Evolutionary conservation across 176 grass and related monocot genomes (phyloP).

Genomic region (Lolium rigidum): DNA sequence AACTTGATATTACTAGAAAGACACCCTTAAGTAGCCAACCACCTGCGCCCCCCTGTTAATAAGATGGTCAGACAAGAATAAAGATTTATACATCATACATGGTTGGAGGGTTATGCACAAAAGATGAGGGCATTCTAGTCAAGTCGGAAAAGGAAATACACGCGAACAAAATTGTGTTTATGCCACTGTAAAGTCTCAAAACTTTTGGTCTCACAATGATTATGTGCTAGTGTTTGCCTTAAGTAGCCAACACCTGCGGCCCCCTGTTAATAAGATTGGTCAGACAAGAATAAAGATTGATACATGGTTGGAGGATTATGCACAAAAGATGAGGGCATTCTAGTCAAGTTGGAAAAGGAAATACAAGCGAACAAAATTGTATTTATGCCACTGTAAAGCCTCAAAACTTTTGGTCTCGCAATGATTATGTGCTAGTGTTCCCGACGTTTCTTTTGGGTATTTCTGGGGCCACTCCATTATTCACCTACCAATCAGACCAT

Average conservation of each 20-base stretch:
- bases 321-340: neutral
- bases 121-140: constrained; percentile 14
- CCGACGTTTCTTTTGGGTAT: constrained; percentile 1
- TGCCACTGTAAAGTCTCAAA: constrained; percentile 6
- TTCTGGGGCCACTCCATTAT: constrained; percentile 23
- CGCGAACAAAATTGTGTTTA: constrained; percentile 6
- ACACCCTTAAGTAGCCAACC: neutral
- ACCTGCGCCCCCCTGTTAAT: constrained; percentile 26
- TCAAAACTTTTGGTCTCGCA: constrained; percentile 9
- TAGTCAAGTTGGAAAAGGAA: constrained; percentile 27
- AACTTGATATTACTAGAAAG: neutral
- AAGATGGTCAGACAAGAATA: constrained; percentile 13
- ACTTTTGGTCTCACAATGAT: constrained; percentile 15
- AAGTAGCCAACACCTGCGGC: neutral
- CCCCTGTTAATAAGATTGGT: constrained; percentile 23
- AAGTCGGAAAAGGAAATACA: constrained; percentile 8
- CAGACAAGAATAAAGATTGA: constrained; percentile 16
- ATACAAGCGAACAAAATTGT: neutral
- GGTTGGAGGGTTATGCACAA: constrained; percentile 13
- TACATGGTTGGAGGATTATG: constrained; percentile 17
- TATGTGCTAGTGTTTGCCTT: constrained; percentile 2
- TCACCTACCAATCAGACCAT: constrained; percentile 19
- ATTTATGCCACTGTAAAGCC: constrained; percentile 9
- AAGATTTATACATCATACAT: neutral
- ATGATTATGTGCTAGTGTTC: constrained; percentile 17